Evolutionary conservation across 1,284 basidiomycete species (phyloP), one percentile per base, ranked within the genome.

Genomic region (Takashimella koratensis): DNA sequence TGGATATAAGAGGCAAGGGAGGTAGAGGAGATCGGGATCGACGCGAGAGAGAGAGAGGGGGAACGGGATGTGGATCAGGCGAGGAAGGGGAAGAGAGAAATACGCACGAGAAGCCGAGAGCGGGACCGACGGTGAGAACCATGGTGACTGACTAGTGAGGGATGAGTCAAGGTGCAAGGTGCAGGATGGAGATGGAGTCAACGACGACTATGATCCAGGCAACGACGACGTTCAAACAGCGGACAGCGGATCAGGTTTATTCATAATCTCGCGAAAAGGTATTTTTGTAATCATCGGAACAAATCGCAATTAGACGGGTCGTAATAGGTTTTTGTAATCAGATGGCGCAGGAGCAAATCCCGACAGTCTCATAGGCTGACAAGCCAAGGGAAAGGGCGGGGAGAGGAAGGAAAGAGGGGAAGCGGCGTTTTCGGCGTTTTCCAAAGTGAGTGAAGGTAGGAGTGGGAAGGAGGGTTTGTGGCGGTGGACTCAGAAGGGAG

Each of bases 71-170:
- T 3, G 41, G n/a, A 3, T 11, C 13, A 4, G 47, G n/a, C 19
- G 19, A 41, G 36, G 36, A 4, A 13, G 16, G 25, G 25, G 26
- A 19, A 41, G 36, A 40, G 22, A 16, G 12, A 8, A 12, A 21
- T 11, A 68, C 70, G 53, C 57, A 73, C 71, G 89, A 90, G 65
- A 83, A 75, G 63, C 88, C 85, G 58, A 90, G 81, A 8, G 30
- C 10, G 62, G 88, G 84, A 64, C 85, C 73, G 54, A 71, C 86
- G 72, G 84, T 82, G 76, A 86, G 79, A 53, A 70, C 72, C 68
- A 74, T 76, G 50, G 56, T 72, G 57, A 49, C 46, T 54, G 60
- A 52, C 55, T 59, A 56, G 58, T 65, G 47, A 47, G 53, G 47
- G 47, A 52, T 36, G 52, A 26, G 11, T 23, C 25, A 43, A 5